Base-by-base conservation (phyloP, 352 stramenopile species). In the Phytopythium cucurbitacearum region DNA sequence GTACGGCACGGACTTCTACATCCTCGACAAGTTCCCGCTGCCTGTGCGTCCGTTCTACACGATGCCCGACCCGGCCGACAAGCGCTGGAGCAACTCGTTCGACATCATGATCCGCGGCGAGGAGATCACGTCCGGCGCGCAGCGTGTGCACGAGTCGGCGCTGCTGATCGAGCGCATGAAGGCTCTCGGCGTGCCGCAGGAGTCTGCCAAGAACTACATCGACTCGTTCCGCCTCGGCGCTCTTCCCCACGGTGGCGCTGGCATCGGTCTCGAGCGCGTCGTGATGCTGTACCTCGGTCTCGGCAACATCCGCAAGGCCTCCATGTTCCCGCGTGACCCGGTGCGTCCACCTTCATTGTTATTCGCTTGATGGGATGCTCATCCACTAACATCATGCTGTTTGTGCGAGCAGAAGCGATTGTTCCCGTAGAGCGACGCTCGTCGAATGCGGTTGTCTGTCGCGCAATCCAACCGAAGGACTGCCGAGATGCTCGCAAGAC, bases 1-100 rank as follows among this genome's bases (percentile, higher is more conserved):
- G 83, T 99, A 99, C 69, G 89, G 92, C 51, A 99, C 97, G 57
- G 97, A 99, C 77, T 99, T 99, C 69, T 99, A 98, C 85, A 99
- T 99, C 55, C 91, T 99, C 72, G 97, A 99, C 90, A 99, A 99
- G 84, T 99, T 99, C 82, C 97, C 97, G 35, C 68, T 99, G n/a
- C 66, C 83, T 28, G 95, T 99, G 60, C 89, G 97, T 71, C 97
- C 97, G 53, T 99, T 99, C 76, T 99, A 99, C 86, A 99, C 97
- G 48, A 99, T 99, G 97, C 97, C 97, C 9, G 91, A 98, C 78
- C 95, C 96, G 47, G 89, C 91, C 28, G 91, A 99, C 83, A 76
- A 85, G 70, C 73, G 73, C 57, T 88, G 91, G 83, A 85, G 92
- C 68, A 99, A 99, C 79, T 98, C 85, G 71, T 99, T 98, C 67